Evolutionary conservation across 2,329 filamentous ascomycete genomes (phyloP), one percentile per base, ranked within the genome.

Genomic region (Ophiostoma australiae): DNA sequence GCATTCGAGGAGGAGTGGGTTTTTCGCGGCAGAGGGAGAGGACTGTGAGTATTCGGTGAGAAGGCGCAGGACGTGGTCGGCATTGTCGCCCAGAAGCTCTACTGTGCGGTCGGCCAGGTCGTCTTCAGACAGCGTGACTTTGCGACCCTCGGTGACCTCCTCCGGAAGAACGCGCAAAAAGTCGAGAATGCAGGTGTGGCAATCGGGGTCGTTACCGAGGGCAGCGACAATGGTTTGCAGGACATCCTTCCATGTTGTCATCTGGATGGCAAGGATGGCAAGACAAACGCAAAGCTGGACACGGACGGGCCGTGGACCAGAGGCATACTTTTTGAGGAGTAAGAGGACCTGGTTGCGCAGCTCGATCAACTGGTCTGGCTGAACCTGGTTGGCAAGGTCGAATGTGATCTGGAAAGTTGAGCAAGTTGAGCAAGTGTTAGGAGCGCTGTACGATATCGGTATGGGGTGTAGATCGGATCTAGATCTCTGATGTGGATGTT

Each of bases 51-150:
- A 99, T 80, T 92, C 92, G 72, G 93, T 91, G 75, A 99, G 85
- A 74, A 99, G 86, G 77, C 90, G 87, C 78, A 99, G 86, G 74
- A 98, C 95, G 80, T 94, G 90, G 74, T 90, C 85, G 71, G 93
- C 92, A 80, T 98, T 99, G 80, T 97, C 91, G 80, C 91, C 90
- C 80, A 99, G 84, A 77, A 99, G 85, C 81, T 97, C 94, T 80
- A 88, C 89, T 75, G 95, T 97, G 84, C 95, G 91, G 77, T 87
- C 84, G 75, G 85, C 86, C 80, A 99, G 87, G 81, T 98, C 94
- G 84, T 98, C 94, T 91, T 99, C 95, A 1, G 93, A 94, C 83
- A 99, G 87, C 86, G 93, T 97, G 86, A 99, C 97, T 85, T 98
- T 99, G 83, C 95, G 93, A 83, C 95, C 95, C 86, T 99, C 94